Percentiles rank a stretch among this genome's conserved stretches.
phyloP scores from a whole-genome alignment of 2,329 filamentous ascomycete genomes.

The Aspergillus udagawae region DNA sequence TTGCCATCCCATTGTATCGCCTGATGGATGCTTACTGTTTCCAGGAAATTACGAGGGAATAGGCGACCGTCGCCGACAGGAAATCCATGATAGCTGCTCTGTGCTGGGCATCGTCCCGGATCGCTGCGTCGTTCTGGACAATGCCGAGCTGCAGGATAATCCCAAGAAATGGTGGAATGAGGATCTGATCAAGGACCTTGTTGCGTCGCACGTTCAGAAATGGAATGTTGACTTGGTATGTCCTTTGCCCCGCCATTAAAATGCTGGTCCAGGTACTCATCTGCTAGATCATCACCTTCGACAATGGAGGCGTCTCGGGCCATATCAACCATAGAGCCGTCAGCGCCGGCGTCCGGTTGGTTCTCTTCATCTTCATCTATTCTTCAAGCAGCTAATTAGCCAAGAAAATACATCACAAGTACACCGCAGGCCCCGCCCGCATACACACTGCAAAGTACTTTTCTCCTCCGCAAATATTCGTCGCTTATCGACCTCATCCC shows the following conservation, averaged over 20 bases:
- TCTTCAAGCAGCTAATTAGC: not conserved
- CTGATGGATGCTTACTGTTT: no score
- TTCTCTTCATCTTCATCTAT: not conserved
- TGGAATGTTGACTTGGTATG: conserved; percentile 38
- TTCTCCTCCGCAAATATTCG: conserved; percentile 37
- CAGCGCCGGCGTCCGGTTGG: conserved; percentile 37
- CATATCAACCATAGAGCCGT: conserved; percentile 42
- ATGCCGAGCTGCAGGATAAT: conserved; percentile 37
- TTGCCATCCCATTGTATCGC: no score
- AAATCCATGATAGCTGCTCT: conserved; percentile 21
- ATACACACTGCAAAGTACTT: conserved; percentile 35
- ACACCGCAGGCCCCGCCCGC: conserved; percentile 30
- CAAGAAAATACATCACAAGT: conserved; percentile 21
- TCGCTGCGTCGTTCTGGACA: conserved; percentile 36
- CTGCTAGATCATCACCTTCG: conserved; percentile 38
- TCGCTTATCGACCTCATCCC: conserved; percentile 36
- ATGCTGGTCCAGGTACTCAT: not conserved
- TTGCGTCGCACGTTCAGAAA: conserved; percentile 32
- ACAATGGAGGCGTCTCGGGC: conserved; percentile 38
- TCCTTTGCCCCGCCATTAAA: not conserved
- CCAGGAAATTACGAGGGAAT: conserved; percentile 20
- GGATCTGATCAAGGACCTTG: conserved; percentile 27
- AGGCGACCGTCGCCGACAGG: conserved; percentile 16
- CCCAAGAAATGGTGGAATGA: conserved; percentile 39
- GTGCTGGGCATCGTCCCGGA: conserved; percentile 19